These are phyloP conservation scores for Acacia acuminata DNA, from an alignment of 306 rosid genomes.

Conservation along the genomic window DNA sequence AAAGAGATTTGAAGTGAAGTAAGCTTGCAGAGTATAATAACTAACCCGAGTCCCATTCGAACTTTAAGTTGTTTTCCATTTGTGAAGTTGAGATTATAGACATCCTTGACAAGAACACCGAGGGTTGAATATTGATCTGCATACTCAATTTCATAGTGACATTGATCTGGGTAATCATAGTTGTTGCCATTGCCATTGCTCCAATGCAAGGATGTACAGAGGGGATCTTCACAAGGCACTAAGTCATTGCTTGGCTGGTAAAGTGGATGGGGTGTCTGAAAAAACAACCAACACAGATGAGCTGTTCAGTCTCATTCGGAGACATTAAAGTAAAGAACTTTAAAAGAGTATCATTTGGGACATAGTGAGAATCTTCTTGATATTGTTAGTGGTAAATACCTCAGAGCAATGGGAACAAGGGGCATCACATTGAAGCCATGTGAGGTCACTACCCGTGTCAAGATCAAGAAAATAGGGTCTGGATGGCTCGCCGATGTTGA, in stretches of 20 bases:
- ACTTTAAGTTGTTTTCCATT: slow-evolving; percentile 66
- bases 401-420: slow-evolving; percentile 79
- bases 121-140: slow-evolving; percentile 87
- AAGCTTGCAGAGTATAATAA: slow-evolving; percentile 28
- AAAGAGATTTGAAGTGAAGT: background rate
- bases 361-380: background rate
- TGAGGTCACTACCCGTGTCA: slow-evolving; percentile 96
- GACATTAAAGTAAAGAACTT: background rate
- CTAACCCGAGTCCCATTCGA: slow-evolving; percentile 80
- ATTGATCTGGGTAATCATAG: slow-evolving; percentile 69
- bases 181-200: slow-evolving; percentile 37
- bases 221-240: slow-evolving; percentile 64
- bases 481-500: slow-evolving; percentile 78
- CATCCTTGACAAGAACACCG: slow-evolving; percentile 84
- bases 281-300: slow-evolving; percentile 14
- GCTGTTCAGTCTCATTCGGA: background rate
- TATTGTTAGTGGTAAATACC: slow-evolving; percentile 39
- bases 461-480: slow-evolving; percentile 91
- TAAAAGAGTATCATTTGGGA: background rate
- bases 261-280: slow-evolving; percentile 86
- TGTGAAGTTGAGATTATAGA: slow-evolving; percentile 64
- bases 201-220: slow-evolving; percentile 62
- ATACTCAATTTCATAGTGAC: slow-evolving; percentile 87
- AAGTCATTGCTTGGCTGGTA: slow-evolving; percentile 75
- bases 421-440: slow-evolving; percentile 98